Conservation (phyloP, 2,329 filamentous ascomycete genomes). For the Zymoseptoria passerinii region DNA sequence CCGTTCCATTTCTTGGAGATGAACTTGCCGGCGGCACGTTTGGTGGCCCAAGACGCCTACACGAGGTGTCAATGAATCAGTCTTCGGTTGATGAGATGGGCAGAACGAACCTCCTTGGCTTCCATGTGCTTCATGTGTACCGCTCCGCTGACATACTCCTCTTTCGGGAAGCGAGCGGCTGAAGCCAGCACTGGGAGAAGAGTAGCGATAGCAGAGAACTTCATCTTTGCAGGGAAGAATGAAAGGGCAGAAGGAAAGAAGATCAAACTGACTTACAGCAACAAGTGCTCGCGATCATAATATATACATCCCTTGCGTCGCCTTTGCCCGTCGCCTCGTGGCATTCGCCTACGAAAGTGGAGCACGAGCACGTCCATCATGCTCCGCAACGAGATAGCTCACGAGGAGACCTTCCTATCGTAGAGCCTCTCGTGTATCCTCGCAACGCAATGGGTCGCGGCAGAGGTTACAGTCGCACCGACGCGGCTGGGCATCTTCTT, state of each 20-base stretch:
- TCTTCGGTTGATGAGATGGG: background rate
- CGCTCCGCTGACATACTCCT: constrained; percentile 13
- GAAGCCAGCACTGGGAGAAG: constrained; percentile 10
- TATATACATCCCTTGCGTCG: background rate
- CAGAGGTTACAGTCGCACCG: background rate
- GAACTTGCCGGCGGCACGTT: constrained; percentile 18
- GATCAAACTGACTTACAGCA: background rate
- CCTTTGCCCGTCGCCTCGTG: background rate
- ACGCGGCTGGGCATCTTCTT: background rate
- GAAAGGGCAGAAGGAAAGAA: background rate
- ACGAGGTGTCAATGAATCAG: constrained; percentile 1
- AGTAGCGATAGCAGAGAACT: constrained; percentile 10
- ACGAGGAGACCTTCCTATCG: constrained; percentile 13
- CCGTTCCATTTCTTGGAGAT: constrained; percentile 15
- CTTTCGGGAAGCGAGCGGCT: constrained; percentile 12
- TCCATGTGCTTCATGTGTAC: constrained; percentile 18
- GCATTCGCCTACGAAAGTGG: background rate
- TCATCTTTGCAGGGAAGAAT: constrained; percentile 9
- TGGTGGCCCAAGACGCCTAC: constrained; percentile 17
- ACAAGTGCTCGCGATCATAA: background rate
- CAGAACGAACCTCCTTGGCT: constrained; percentile 13
- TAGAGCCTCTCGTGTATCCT: background rate
- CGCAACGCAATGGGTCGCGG: background rate
- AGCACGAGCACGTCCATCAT: background rate
- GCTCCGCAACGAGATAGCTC: background rate